A percentile compares a stretch with the other conserved stretches of the same genome.
These are phyloP conservation scores for Guyanaporus albipodus DNA, from an alignment of 768 basidiomycete species.

Conservation along the genomic window DNA sequence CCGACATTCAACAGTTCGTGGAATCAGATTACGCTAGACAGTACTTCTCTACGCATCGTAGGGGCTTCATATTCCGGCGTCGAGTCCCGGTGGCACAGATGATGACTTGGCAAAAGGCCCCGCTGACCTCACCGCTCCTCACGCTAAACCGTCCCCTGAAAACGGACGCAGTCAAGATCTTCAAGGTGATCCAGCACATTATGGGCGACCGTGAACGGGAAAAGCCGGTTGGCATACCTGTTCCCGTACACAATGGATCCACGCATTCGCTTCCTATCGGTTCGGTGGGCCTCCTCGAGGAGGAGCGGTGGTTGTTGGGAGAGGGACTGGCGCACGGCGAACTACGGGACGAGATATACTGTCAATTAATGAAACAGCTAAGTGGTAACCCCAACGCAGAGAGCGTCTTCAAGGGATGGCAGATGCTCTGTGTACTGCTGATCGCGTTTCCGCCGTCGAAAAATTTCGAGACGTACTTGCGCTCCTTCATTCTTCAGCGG, in stretches of 20 bases:
- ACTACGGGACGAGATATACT: conserved; percentile 90
- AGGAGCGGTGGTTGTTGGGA: conserved; percentile 81
- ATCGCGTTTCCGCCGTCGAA: conserved; percentile 92
- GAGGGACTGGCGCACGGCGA: conserved; percentile 80
- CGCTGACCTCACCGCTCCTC: conserved; percentile 72
- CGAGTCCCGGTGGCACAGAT: conserved; percentile 79
- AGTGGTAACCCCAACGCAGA: conserved; percentile 80
- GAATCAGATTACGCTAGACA: conserved; percentile 80
- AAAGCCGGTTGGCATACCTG: conserved; percentile 47
- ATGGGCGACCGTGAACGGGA: conserved; percentile 92
- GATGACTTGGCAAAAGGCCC: conserved; percentile 88
- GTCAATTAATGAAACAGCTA: conserved; percentile 89
- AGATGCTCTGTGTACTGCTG: conserved; percentile 85
- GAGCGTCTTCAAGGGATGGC: conserved; percentile 89
- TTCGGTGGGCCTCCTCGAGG: conserved; percentile 57
- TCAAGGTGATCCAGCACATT: conserved; percentile 86
- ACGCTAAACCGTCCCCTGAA: conserved; percentile 60
- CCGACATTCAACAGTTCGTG: conserved; percentile 84
- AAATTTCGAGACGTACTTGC: conserved; percentile 84
- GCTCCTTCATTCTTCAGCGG: conserved; percentile 71
- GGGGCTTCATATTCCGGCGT: conserved; percentile 81
- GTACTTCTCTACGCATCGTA: conserved; percentile 89
- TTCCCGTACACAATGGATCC: conserved; percentile 43
- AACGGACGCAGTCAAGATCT: conserved; percentile 77
- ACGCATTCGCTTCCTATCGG: conserved; percentile 43